phyloP scores from a whole-genome alignment of 2,329 filamentous ascomycete genomes.

The Blumeriella jaapii region DNA sequence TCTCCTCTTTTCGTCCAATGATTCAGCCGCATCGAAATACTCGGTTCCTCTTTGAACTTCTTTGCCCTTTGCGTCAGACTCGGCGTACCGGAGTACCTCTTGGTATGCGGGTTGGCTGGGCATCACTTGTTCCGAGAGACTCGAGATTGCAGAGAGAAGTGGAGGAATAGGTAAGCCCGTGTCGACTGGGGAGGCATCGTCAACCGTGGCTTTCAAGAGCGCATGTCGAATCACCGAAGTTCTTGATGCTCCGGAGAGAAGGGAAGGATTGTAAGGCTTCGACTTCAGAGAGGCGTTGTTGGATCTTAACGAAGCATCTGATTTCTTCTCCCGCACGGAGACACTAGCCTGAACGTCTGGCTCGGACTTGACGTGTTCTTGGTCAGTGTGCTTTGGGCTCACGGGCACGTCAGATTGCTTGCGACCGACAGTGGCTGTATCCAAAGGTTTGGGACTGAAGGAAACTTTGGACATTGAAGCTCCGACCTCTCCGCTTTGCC shows the following conservation, averaged over 20 bases:
- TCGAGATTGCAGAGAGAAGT: conserved; percentile 12
- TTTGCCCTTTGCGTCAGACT: conserved; percentile 1
- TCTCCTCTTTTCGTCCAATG: too few species aligned
- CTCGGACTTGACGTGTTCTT: background rate
- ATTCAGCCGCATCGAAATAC: conserved; percentile 1
- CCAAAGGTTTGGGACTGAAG: background rate
- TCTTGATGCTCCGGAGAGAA: conserved; percentile 20
- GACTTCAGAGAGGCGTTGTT: conserved; percentile 11
- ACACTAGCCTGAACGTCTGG: background rate
- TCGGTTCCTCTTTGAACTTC: background rate
- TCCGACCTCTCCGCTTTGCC: background rate
- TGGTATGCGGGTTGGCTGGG: background rate
- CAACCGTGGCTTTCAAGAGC: conserved; percentile 19
- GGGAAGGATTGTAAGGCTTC: conserved; percentile 15
- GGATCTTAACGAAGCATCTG: conserved; percentile 12
- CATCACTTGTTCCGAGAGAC: conserved; percentile 2
- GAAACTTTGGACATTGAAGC: background rate
- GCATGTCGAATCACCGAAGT: conserved; percentile 18
- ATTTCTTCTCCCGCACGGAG: conserved; percentile 8
- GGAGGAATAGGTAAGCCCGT: conserved; percentile 18
- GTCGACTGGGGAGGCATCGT: conserved; percentile 14
- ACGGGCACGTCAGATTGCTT: background rate
- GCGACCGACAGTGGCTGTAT: background rate
- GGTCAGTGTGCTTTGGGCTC: background rate
- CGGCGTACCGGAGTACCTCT: background rate